phyloP scores from a whole-genome alignment of 805 yeast genomes.

The Kuraishia ogatae region DNA sequence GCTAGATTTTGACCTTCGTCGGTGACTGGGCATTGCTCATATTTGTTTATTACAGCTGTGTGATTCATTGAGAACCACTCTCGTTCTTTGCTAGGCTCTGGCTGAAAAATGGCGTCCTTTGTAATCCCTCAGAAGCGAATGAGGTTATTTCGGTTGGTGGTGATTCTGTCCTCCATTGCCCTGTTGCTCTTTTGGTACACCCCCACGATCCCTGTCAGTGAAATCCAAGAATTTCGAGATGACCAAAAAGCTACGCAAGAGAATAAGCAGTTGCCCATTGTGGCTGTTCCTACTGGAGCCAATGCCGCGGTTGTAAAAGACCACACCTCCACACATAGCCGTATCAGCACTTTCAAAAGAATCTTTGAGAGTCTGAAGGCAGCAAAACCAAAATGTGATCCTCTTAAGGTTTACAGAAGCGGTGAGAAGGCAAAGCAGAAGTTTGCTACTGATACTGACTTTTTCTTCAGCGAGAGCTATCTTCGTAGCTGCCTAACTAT shows the following conservation, averaged over 20 bases:
- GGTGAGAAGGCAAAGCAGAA: slow-evolving; percentile 33
- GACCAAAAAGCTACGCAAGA: background rate
- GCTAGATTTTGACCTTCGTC: too few species aligned
- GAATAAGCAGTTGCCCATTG: background rate
- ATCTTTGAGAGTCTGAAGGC: slow-evolving; percentile 16
- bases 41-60: too few species aligned
- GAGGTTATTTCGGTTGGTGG: background rate
- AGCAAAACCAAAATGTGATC: slow-evolving; percentile 25
- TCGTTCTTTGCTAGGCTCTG: background rate
- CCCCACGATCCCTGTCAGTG: background rate
- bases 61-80: too few species aligned
- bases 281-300: background rate
- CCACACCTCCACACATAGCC: background rate
- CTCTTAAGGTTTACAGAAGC: slow-evolving; percentile 32
- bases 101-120: background rate
- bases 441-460: slow-evolving; percentile 29
- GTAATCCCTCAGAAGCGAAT: background rate
- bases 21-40: too few species aligned
- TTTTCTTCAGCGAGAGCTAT: slow-evolving; percentile 37
- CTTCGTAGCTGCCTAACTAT: slow-evolving; percentile 33
- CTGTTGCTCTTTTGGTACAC: background rate
- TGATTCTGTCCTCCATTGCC: background rate
- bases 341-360: slow-evolving; percentile 1
- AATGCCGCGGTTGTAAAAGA: background rate
- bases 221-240: background rate